A percentile compares a stretch with the other conserved stretches of the same genome.
These are phyloP conservation scores for Aspergillus baeticus DNA, from an alignment of 495 filamentous ascomycete species.

Conservation along the genomic window DNA sequence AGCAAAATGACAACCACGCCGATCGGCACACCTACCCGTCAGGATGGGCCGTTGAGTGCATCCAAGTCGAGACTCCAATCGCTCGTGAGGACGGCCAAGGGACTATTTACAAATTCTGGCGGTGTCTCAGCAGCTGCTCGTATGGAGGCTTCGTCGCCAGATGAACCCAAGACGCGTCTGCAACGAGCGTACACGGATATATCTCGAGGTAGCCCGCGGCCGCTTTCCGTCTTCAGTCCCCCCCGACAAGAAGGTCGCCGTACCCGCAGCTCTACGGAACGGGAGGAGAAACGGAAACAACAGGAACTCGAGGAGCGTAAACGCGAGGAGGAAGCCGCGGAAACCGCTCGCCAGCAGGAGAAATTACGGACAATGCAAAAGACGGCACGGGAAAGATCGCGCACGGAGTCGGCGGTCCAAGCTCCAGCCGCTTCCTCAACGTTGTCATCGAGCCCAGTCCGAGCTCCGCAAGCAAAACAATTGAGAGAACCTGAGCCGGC, in stretches of 20 bases:
- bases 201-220: conserved; percentile 8
- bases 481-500: conserved; percentile 35
- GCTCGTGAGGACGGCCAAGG: conserved; percentile 81
- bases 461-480: conserved; percentile 52
- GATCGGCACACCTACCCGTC: conserved; percentile 66
- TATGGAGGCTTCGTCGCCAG: conserved; percentile 53
- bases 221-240: conserved; percentile 28
- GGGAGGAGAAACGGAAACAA: conserved; percentile 62
- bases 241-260: conserved; percentile 52
- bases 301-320: conserved; percentile 60
- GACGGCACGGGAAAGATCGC: conserved; percentile 32
- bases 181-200: conserved; percentile 17
- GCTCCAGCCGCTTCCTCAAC: conserved; percentile 23
- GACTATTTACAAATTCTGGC: conserved; percentile 77
- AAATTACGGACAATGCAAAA: conserved; percentile 50
- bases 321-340: conserved; percentile 53
- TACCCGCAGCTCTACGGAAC: conserved; percentile 73
- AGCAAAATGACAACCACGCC: conserved; percentile 59
- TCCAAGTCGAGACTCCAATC: conserved; percentile 87
- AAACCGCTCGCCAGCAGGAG: conserved; percentile 67
- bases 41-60: conserved; percentile 80
- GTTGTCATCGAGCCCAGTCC: conserved; percentile 24
- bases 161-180: conserved; percentile 27
- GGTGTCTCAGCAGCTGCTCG: conserved; percentile 75
- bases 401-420: conserved; percentile 34